These are phyloP conservation scores for Coemansia sp. DNA, from an alignment of 192 early-diverging fungal genomes.

Conservation along the genomic window DNA sequence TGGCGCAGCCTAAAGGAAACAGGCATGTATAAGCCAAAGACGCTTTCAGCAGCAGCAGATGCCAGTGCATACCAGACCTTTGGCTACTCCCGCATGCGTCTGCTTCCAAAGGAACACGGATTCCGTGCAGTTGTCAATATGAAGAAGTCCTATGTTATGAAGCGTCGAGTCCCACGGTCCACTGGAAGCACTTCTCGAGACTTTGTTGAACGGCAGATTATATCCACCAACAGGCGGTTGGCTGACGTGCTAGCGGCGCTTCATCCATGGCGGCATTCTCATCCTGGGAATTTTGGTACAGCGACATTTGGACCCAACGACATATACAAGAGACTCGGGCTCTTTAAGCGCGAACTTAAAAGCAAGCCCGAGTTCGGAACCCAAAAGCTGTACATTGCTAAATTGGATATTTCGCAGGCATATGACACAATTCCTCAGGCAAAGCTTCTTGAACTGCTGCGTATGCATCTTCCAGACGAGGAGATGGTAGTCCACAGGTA, in stretches of 20 bases:
- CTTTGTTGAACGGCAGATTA: conserved; percentile 27
- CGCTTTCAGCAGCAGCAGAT: not conserved
- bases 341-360: conserved; percentile 27
- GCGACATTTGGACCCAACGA: conserved; percentile 54
- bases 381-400: conserved; percentile 66
- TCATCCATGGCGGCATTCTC: conserved; percentile 9
- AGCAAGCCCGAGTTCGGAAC: conserved; percentile 2
- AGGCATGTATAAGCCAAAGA: conserved; percentile 27
- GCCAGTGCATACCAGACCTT: conserved; percentile 16
- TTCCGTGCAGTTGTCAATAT: conserved; percentile 82
- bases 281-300: conserved; percentile 38
- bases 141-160: conserved; percentile 21
- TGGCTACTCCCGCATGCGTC: conserved; percentile 65
- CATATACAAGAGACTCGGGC: conserved; percentile 43
- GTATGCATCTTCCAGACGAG: conserved; percentile 37
- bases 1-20: conserved; percentile 41
- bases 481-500: conserved; percentile 73
- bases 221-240: conserved; percentile 14
- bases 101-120: conserved; percentile 77
- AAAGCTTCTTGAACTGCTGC: conserved; percentile 51
- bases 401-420: conserved; percentile 74
- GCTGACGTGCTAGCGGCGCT: conserved; percentile 34
- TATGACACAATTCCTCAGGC: conserved; percentile 83
- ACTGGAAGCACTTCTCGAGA: not conserved
- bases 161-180: not conserved